Evolutionary conservation across 2,329 filamentous ascomycete species (phyloP).

Genomic region (Geosmithia putterillii): DNA sequence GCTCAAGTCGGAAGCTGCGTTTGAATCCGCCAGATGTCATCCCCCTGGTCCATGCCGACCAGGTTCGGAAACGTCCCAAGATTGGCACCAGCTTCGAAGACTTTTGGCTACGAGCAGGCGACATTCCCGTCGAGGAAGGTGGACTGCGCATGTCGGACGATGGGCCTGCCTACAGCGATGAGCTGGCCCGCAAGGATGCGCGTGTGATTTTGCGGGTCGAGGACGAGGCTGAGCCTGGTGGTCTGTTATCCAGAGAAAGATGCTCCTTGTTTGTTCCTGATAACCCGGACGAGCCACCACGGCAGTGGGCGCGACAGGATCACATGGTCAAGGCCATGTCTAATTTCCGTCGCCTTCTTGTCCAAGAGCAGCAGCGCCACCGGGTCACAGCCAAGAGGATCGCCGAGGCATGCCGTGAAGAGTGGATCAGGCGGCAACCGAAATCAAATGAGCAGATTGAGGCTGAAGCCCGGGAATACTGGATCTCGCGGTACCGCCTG

Average conservation of each 20-base stretch:
- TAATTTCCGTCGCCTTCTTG: conserved; percentile 70
- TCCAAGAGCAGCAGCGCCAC: conserved; percentile 69
- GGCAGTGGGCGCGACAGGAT: conserved; percentile 78
- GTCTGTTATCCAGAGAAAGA: conserved; percentile 55
- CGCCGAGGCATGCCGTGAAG: conserved; percentile 65
- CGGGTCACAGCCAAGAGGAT: conserved; percentile 64
- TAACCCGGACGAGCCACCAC: conserved; percentile 56
- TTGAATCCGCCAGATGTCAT: conserved; percentile 25
- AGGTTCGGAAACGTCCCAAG: conserved; percentile 39
- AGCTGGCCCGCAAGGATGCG: conserved; percentile 57
- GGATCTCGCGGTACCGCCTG: conserved; percentile 56
- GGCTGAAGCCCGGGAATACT: conserved; percentile 59
- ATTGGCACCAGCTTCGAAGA: conserved; percentile 44
- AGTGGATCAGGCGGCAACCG: conserved; percentile 61
- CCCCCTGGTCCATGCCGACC: conserved; percentile 47
- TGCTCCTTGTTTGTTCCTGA: conserved; percentile 67
- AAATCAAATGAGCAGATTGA: conserved; percentile 73
- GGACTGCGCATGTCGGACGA: conserved; percentile 44
- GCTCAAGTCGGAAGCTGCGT: conserved; percentile 26
- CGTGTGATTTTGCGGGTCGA: conserved; percentile 56
- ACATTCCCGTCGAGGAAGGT: conserved; percentile 44
- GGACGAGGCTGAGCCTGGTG: conserved; percentile 61
- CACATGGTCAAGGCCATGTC: conserved; percentile 69
- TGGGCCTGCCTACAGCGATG: conserved; percentile 43
- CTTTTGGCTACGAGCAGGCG: conserved; percentile 37